Evolutionary conservation across 495 filamentous ascomycete species (phyloP), one percentile per base, ranked within the genome.

Genomic region (Friedmanniomyces simplex): DNA sequence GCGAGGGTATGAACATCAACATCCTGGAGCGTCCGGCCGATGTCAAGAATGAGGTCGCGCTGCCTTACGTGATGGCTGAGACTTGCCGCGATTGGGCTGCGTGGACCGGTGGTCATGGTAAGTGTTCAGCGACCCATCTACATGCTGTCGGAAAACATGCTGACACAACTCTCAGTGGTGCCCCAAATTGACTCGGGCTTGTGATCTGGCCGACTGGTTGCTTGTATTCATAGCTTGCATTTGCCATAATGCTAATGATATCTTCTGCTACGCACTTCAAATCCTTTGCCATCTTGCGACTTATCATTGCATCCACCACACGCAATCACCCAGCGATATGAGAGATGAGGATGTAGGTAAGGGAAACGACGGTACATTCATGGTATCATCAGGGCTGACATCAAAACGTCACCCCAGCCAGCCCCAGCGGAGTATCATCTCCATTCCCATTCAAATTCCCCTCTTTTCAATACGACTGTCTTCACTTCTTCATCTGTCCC

Each of bases 31-130:
- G 32, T 21, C 58, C 58, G 2, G 46, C 47, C 0, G 51, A 42
- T n/a, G 59, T 67, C 22, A 6, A 41, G 28, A 45, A 55, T 0
- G 36, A 43, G 14, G 55, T 63, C 39, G 30, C 36, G 18, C 34
- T 66, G 5, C 64, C 64, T 7, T 26, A 22, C 18, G 42, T 56
- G 34, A 53, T 64, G 50, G 58, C 57, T 11, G 54, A 66, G 53
- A 66, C 64, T 1, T 66, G 64, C 43, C 37, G 58, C 13, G 61
- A 64, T 42, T 66, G 64, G 64, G 18, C 20, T 1, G 47, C 52
- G 18, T 66, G 55, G 54, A 61, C 61, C 11, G 56, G 56, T 2
- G 20, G 48, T 7, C 28, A 64, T 47, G 46, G 49, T 52, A 36
- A 50, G 47, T 26, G 28, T 49, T 2, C 46, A 11, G n/a, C 20